A percentile compares a stretch with the other conserved stretches of the same genome.
phyloP scores from a whole-genome alignment of 176 grass and related monocot species.

The Hsuehochloa calcarea region DNA sequence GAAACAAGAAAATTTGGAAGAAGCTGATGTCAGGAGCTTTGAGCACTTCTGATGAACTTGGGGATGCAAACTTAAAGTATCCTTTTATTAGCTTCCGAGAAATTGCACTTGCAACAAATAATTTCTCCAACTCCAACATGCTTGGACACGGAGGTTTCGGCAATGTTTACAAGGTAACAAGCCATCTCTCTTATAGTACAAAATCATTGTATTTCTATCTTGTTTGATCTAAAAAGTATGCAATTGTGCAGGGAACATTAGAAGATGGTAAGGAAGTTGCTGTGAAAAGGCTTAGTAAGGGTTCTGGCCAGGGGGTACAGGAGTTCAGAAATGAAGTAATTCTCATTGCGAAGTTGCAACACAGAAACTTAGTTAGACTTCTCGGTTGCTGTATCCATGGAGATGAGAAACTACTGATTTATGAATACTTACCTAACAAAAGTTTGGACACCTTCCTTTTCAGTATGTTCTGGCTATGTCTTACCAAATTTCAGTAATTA shows the following conservation, averaged over 20 bases:
- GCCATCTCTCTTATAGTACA: neutral
- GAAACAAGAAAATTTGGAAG: slow-evolving; percentile 14
- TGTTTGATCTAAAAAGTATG: neutral
- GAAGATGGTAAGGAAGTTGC: slow-evolving; percentile 10
- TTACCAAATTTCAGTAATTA: neutral
- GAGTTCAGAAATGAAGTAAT: slow-evolving; percentile 42
- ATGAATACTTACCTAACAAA: slow-evolving; percentile 38
- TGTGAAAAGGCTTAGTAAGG: slow-evolving; percentile 30
- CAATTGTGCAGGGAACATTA: neutral
- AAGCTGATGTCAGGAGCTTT: neutral
- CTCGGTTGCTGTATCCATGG: slow-evolving; percentile 23
- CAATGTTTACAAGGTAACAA: slow-evolving; percentile 33
- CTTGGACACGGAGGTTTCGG: slow-evolving; percentile 37
- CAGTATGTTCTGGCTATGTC: slow-evolving; percentile 3
- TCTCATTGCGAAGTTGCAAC: slow-evolving; percentile 31
- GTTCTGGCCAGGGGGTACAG: slow-evolving; percentile 8
- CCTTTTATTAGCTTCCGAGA: slow-evolving; percentile 9
- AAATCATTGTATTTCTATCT: neutral
- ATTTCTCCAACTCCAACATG: slow-evolving; percentile 18
- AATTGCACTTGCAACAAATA: slow-evolving; percentile 23
- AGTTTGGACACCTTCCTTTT: slow-evolving; percentile 35
- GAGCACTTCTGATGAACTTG: neutral
- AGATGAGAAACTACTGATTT: slow-evolving; percentile 38
- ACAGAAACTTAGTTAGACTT: slow-evolving; percentile 36
- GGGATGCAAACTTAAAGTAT: neutral